phyloP scores from a whole-genome alignment of 78 protist genomes.

The Anaeramoeba flamelloides region DNA sequence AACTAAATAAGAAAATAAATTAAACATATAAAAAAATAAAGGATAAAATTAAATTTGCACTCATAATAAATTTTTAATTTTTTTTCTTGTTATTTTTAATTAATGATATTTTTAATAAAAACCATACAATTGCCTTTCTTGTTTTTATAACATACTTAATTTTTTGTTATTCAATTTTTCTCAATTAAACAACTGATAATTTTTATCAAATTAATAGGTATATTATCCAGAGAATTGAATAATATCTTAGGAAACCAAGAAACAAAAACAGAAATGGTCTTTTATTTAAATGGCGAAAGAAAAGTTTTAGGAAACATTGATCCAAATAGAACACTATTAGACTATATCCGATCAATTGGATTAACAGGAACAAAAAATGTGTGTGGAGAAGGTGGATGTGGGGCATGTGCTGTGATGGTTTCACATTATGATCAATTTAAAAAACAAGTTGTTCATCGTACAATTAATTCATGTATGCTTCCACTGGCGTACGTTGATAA shows the following conservation, averaged over 20 bases:
- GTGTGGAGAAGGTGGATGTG: slow-evolving; percentile 87
- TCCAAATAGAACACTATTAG: slow-evolving; percentile 11
- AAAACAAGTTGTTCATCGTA: background rate
- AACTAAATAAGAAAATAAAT: too few species aligned
- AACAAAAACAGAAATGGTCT: background rate
- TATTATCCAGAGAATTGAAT: too few species aligned
- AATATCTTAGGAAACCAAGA: background rate
- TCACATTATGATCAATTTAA: slow-evolving; percentile 12
- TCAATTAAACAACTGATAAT: too few species aligned
- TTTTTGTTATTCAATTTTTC: too few species aligned
- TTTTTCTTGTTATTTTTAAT: too few species aligned
- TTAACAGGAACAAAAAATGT: slow-evolving; percentile 70
- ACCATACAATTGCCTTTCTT: too few species aligned
- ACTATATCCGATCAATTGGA: slow-evolving; percentile 14
- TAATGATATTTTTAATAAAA: too few species aligned
- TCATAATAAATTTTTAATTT: too few species aligned
- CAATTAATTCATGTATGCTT: background rate
- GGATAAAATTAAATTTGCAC: too few species aligned
- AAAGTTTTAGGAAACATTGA: background rate
- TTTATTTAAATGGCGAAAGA: background rate
- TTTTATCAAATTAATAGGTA: too few species aligned
- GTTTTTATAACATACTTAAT: too few species aligned
- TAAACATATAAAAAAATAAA: too few species aligned
- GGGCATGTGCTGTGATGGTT: slow-evolving; percentile 78
- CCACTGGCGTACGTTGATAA: background rate